Conservation (phyloP, 768 basidiomycete genomes). For the Lactarius akahatsu region DNA sequence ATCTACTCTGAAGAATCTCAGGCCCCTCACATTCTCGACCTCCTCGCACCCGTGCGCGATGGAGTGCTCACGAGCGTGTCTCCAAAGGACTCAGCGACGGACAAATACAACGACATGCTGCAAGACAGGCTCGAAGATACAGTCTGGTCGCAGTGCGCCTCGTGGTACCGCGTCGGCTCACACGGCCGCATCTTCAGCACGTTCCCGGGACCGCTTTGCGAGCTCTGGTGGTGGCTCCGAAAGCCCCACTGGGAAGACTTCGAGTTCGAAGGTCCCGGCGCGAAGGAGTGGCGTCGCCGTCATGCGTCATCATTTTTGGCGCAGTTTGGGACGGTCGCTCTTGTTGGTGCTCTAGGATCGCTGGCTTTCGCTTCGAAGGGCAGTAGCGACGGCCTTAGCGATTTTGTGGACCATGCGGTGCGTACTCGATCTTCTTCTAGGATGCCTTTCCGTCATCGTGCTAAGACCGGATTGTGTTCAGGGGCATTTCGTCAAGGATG, state of each 20-base stretch:
- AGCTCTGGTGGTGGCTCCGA: constrained; percentile 24
- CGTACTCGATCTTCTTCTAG: not conserved
- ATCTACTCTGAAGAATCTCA: constrained; percentile 45
- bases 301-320: not conserved
- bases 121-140: constrained; percentile 16
- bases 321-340: not conserved
- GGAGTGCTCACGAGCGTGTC: constrained; percentile 15
- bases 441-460: not conserved
- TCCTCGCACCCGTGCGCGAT: constrained; percentile 19
- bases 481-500: not conserved
- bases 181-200: constrained; percentile 16
- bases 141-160: constrained; percentile 22
- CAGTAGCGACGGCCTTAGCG: not conserved
- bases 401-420: constrained; percentile 1
- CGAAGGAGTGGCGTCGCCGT: constrained; percentile 13
- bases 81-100: constrained; percentile 22
- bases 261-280: constrained; percentile 12
- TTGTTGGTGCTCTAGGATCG: not conserved
- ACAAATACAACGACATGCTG: constrained; percentile 21
- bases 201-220: constrained; percentile 24
- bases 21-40: constrained; percentile 11
- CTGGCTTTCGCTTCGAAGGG: not conserved
- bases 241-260: constrained; percentile 19
- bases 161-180: constrained; percentile 25
- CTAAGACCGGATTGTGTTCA: not conserved